A percentile compares a stretch with the other conserved stretches of the same genome.
phyloP scores from a whole-genome alignment of 768 basidiomycete species.

The Tricholoma saponaceum region DNA sequence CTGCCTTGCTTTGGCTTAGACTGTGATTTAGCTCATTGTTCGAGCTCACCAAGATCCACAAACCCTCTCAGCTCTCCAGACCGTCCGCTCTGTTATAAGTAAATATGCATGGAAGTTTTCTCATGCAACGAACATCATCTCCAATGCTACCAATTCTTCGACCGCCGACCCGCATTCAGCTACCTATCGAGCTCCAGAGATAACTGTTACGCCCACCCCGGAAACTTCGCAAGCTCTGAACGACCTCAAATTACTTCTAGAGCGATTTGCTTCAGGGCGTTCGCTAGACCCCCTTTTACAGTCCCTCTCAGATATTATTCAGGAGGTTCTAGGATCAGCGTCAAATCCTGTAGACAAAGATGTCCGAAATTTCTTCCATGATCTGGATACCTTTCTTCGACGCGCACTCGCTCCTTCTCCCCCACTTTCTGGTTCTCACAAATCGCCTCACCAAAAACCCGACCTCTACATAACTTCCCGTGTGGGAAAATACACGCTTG shows the following conservation, averaged over 20 bases:
- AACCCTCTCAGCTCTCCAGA: too few species aligned
- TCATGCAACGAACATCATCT: neutral
- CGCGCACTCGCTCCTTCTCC: constrained; percentile 12
- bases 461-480: constrained; percentile 19
- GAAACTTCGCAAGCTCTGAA: constrained; percentile 13
- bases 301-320: neutral
- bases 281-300: constrained; percentile 26
- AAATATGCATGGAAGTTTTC: neutral
- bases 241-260: constrained; percentile 29
- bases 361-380: constrained; percentile 15
- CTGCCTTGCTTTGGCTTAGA: too few species aligned
- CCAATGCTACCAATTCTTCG: neutral
- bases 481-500: constrained; percentile 15
- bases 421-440: neutral
- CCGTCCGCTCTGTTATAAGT: neutral
- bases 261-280: constrained; percentile 28
- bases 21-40: too few species aligned
- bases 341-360: constrained; percentile 5
- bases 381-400: constrained; percentile 18
- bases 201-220: neutral
- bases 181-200: neutral
- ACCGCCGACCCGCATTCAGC: neutral
- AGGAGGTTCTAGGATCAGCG: neutral
- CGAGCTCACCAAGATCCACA: too few species aligned
- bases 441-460: constrained; percentile 3